phyloP scores from a whole-genome alignment of 257 asterid species.

The Solanum bukasovii region DNA sequence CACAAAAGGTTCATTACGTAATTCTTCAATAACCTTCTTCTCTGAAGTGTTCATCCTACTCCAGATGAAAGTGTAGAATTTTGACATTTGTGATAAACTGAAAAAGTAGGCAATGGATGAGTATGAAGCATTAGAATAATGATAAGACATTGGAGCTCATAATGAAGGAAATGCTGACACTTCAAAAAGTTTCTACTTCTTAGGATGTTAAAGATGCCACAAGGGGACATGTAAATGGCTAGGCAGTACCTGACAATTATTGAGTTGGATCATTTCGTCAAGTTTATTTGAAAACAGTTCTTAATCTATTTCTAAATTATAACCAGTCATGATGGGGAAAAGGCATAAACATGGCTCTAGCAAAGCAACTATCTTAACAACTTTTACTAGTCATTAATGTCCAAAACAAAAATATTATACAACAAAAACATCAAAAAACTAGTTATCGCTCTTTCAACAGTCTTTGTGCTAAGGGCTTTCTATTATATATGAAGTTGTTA shows the following conservation, averaged over 20 bases:
- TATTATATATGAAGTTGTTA: neutral
- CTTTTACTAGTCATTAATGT: neutral
- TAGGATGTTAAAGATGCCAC: neutral
- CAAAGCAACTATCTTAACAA: neutral
- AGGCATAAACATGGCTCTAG: neutral
- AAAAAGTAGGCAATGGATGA: neutral
- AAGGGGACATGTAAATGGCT: neutral
- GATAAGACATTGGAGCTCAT: neutral
- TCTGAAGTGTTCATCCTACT: constrained; percentile 49
- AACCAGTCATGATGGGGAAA: neutral
- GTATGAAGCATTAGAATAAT: neutral
- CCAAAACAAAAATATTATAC: neutral
- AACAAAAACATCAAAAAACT: neutral
- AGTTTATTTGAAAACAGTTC: neutral
- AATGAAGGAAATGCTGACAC: neutral
- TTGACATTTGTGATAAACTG: constrained; percentile 87
- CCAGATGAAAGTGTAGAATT: constrained; percentile 65
- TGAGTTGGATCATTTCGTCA: neutral
- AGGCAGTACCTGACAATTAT: neutral
- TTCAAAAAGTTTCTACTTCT: neutral
- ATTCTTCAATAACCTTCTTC: constrained; percentile 42
- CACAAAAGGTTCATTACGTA: constrained; percentile 63
- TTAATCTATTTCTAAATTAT: neutral
- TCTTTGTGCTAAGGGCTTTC: neutral
- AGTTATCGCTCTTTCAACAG: neutral